phyloP scores from a whole-genome alignment of 2,329 filamentous ascomycete genomes.

The Huntiella decipiens region DNA sequence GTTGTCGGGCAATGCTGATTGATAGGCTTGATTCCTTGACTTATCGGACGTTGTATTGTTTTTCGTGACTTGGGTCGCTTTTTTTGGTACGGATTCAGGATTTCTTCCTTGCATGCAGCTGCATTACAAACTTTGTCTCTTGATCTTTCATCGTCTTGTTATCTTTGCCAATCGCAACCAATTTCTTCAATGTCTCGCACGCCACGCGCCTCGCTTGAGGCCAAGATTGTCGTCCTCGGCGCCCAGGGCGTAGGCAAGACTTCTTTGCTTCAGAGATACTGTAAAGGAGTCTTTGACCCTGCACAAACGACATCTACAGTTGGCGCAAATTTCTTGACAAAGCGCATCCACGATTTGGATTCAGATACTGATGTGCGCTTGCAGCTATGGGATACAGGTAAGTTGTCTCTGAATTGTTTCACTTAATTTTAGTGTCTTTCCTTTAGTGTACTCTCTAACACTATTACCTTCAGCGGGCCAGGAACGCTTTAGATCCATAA shows the following conservation, averaged over 20 bases:
- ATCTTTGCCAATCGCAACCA: neutral
- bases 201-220: constrained; percentile 40
- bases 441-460: neutral
- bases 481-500: constrained; percentile 87
- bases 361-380: constrained; percentile 74
- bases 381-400: constrained; percentile 87
- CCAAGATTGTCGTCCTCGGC: constrained; percentile 66
- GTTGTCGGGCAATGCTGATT: too few relatives aligned
- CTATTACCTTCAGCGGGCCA: constrained; percentile 44
- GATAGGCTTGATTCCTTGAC: too few relatives aligned
- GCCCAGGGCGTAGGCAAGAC: constrained; percentile 67
- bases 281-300: constrained; percentile 51
- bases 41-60: too few relatives aligned
- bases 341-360: constrained; percentile 64
- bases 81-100: too few relatives aligned
- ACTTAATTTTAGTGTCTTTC: constrained; percentile 1
- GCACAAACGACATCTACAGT: constrained; percentile 50
- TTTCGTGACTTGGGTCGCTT: too few relatives aligned
- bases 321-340: constrained; percentile 62
- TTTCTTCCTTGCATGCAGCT: too few relatives aligned
- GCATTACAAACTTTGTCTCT: too few relatives aligned
- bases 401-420: constrained; percentile 12
- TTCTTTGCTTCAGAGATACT: constrained; percentile 56
- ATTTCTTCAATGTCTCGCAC: neutral
- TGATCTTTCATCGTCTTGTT: too few relatives aligned